phyloP scores from a whole-genome alignment of 371 early-diverging fungal genomes.

The Syncephalastrum monosporum region DNA sequence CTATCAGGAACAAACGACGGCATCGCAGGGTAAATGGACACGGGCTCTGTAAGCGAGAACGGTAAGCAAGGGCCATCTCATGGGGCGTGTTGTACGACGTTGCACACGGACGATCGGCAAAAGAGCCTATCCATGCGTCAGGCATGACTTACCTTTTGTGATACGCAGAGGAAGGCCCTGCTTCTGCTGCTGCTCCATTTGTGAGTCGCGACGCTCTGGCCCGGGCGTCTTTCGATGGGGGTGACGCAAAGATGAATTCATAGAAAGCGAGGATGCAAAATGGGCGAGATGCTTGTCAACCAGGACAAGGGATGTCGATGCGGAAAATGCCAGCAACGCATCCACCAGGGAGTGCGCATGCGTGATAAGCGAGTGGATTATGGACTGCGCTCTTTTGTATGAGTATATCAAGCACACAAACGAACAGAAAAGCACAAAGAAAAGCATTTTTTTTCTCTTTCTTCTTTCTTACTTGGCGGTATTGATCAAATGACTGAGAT shows the following conservation, averaged over 20 bases:
- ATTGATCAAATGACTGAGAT: no score
- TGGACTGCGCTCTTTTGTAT: not conserved
- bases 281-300: conserved; percentile 9
- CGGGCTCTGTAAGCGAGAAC: no score
- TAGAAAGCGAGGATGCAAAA: no score
- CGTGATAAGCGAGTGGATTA: conserved; percentile 9
- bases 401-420: not conserved
- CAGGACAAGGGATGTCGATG: conserved; percentile 7
- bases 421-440: not conserved
- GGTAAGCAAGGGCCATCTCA: no score
- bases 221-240: not conserved
- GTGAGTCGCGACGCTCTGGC: not conserved
- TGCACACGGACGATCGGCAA: no score
- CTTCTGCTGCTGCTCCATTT: not conserved
- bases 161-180: no score
- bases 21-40: no score
- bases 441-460: no score
- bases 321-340: conserved; percentile 15
- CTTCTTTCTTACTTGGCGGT: not conserved
- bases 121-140: no score
- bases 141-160: not conserved
- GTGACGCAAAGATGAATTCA: not conserved
- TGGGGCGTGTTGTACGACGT: no score
- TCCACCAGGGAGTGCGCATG: conserved; percentile 18
- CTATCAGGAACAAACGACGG: no score